Evolutionary conservation across 257 asterid species (phyloP).

Genomic region (Pogostemon cablin): DNA sequence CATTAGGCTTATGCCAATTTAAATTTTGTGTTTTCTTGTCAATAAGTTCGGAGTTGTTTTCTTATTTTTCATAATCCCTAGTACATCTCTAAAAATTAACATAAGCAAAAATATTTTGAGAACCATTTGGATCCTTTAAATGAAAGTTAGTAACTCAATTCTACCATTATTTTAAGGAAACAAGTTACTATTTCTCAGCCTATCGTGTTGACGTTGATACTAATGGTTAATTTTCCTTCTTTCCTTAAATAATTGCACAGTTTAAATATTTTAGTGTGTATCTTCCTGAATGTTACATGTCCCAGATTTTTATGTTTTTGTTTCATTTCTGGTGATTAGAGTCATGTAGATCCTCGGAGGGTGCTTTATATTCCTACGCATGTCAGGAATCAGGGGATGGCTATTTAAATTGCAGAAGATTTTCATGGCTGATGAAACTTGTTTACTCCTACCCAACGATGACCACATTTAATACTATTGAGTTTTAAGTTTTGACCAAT

Average conservation of each 20-base stretch:
- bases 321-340: background rate
- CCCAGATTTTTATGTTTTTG: background rate
- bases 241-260: background rate
- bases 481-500: conserved; percentile 3
- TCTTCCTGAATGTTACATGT: background rate
- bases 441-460: conserved; percentile 15
- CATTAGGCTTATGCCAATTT: background rate
- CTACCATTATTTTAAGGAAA: background rate
- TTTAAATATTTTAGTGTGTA: background rate
- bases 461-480: background rate
- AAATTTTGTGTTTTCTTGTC: background rate
- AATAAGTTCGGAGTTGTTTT: background rate
- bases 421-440: conserved; percentile 4
- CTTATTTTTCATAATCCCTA: background rate
- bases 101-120: background rate
- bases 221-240: conserved; percentile 2
- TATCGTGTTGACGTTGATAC: background rate
- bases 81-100: conserved; percentile 5
- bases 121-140: background rate
- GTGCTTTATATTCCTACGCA: background rate
- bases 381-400: too few species aligned
- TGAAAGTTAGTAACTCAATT: background rate
- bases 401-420: background rate
- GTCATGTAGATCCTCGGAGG: conserved; percentile 11
- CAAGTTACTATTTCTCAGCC: conserved; percentile 15